A percentile compares a stretch with the other conserved stretches of the same genome.
Evolutionary conservation across 768 basidiomycete species (phyloP).

Genomic region (Leucogyrophana mollusca): DNA sequence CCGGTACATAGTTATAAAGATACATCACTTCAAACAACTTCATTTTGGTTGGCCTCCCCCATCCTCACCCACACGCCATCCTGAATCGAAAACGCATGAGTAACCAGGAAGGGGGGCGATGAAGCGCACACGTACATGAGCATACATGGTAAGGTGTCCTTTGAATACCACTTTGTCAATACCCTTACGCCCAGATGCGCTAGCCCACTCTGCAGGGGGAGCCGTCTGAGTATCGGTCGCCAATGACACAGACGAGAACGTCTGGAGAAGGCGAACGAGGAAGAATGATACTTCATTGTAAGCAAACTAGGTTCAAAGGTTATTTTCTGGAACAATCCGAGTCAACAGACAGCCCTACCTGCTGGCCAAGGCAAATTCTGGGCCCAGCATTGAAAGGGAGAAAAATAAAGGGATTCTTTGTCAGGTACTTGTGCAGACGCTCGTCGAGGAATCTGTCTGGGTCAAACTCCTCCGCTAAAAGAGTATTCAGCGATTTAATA

Average conservation of each 20-base stretch:
- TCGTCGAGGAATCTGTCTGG: conserved; percentile 66
- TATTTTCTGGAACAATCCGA: background rate
- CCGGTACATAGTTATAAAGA: too few species aligned
- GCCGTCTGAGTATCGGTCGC: conserved; percentile 35
- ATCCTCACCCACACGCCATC: conserved; percentile 26
- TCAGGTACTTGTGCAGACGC: conserved; percentile 50
- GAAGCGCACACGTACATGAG: conserved; percentile 30
- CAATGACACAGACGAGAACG: conserved; percentile 41
- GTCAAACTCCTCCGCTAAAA: conserved; percentile 45
- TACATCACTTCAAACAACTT: conserved; percentile 2
- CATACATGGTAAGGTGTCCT: conserved; percentile 43
- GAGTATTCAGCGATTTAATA: background rate
- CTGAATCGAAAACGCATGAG: conserved; percentile 4
- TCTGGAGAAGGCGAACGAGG: conserved; percentile 50
- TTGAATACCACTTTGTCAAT: conserved; percentile 35
- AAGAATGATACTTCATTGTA: conserved; percentile 56
- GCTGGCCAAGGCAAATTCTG: conserved; percentile 59
- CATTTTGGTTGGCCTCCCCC: conserved; percentile 13
- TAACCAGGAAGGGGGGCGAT: background rate
- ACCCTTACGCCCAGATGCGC: conserved; percentile 33
- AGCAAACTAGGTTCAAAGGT: conserved; percentile 39
- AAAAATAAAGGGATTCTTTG: conserved; percentile 66
- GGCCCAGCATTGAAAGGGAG: conserved; percentile 69
- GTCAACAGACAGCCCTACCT: conserved; percentile 18
- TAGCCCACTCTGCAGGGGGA: conserved; percentile 32